Percentiles rank a stretch among this genome's conserved stretches.
These are phyloP conservation scores for Hippophae gyantsensis DNA, from an alignment of 306 rosid genomes.

Conservation along the genomic window DNA sequence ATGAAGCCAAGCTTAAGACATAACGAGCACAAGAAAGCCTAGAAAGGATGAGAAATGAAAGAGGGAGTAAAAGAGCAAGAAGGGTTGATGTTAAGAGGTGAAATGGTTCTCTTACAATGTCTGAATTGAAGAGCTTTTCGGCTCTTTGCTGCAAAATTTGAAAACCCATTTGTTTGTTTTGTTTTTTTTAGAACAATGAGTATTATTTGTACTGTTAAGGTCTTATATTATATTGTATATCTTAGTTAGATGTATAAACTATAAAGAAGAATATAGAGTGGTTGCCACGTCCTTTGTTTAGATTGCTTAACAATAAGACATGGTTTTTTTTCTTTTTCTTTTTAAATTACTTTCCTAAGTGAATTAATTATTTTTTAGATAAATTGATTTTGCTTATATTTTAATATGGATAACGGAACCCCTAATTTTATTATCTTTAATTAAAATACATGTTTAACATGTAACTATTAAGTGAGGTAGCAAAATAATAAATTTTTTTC, in stretches of 20 bases:
- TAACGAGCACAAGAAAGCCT: conserved; percentile 32
- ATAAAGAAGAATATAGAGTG: neutral
- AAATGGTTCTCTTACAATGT: conserved; percentile 31
- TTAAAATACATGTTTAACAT: too few species aligned
- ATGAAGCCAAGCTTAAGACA: conserved; percentile 21
- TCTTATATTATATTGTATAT: too few species aligned
- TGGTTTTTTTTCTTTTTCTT: neutral
- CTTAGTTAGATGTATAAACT: too few species aligned
- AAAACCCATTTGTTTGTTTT: conserved; percentile 24
- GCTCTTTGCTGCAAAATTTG: conserved; percentile 14
- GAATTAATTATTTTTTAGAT: neutral
- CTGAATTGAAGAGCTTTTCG: conserved; percentile 19
- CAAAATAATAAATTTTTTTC: neutral
- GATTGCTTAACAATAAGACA: neutral
- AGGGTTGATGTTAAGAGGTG: conserved; percentile 48
- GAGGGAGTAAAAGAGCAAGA: conserved; percentile 59
- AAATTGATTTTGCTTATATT: too few species aligned
- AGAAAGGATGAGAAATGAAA: conserved; percentile 64
- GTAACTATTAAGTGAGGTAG: too few species aligned
- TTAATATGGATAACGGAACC: too few species aligned
- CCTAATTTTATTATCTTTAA: too few species aligned
- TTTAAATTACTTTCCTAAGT: neutral
- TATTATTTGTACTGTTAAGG: neutral
- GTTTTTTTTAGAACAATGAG: neutral
- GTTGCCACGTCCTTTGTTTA: neutral